phyloP scores from a whole-genome alignment of 163 green algal genomes.

The Botryococcus braunii region DNA sequence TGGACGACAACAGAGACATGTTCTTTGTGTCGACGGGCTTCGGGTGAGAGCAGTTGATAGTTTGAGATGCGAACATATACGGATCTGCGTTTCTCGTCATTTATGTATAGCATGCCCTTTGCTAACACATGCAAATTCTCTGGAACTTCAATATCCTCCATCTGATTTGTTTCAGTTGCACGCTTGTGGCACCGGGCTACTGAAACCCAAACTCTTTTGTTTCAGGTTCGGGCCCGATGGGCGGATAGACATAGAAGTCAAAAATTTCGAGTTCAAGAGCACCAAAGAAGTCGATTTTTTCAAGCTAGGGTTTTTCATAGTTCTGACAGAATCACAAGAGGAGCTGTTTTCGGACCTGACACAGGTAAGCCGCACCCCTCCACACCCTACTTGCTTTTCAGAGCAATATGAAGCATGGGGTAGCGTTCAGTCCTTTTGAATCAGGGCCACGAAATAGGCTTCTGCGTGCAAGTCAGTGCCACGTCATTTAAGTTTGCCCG shows the following conservation, averaged over 20 bases:
- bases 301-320: slow-evolving; percentile 72
- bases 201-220: not conserved
- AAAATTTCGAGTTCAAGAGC: slow-evolving; percentile 10
- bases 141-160: not conserved
- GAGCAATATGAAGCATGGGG: not conserved
- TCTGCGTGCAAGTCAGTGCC: no score
- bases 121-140: not conserved
- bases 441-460: no score
- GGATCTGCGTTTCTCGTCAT: not conserved
- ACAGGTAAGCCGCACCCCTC: slow-evolving; percentile 7
- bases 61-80: not conserved
- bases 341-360: slow-evolving; percentile 53
- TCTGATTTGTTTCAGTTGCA: not conserved
- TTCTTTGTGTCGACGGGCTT: slow-evolving; percentile 21
- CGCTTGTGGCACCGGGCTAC: not conserved
- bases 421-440: no score
- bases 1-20: slow-evolving; percentile 14
- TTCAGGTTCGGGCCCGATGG: slow-evolving; percentile 24
- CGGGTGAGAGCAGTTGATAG: slow-evolving; percentile 5
- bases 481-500: no score
- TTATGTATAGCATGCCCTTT: not conserved
- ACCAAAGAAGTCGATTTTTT: slow-evolving; percentile 12
- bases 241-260: slow-evolving; percentile 22
- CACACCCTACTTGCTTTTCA: not conserved
- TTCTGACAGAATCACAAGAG: slow-evolving; percentile 42